A percentile compares a stretch with the other conserved stretches of the same genome.
These are phyloP conservation scores for Trichoderma koningiopsis DNA, from an alignment of 2,329 filamentous ascomycete species.

Conservation along the genomic window DNA sequence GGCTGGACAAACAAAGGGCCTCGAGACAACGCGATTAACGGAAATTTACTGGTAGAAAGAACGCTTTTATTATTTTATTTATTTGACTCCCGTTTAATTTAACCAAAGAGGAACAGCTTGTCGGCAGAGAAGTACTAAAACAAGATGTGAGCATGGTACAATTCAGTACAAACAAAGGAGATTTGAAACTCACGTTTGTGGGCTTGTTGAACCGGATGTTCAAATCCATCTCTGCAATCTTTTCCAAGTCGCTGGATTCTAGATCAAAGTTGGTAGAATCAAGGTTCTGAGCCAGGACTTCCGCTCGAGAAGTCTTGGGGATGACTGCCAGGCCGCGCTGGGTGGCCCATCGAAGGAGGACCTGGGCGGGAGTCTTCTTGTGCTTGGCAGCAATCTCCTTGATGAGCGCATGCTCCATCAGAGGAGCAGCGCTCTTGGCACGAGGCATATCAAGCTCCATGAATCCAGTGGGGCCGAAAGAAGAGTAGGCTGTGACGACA, in stretches of 20 bases:
- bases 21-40: not conserved
- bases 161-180: not conserved
- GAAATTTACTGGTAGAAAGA: not conserved
- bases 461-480: slow-evolving; percentile 79
- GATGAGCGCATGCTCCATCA: slow-evolving; percentile 71
- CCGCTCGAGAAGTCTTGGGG: slow-evolving; percentile 67
- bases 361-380: slow-evolving; percentile 73
- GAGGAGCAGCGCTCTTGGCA: slow-evolving; percentile 60
- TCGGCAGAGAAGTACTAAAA: slow-evolving; percentile 57
- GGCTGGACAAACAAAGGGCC: not conserved
- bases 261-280: slow-evolving; percentile 68
- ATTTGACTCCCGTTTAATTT: slow-evolving; percentile 32
- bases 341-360: slow-evolving; percentile 84
- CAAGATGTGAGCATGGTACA: slow-evolving; percentile 1
- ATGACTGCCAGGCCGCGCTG: slow-evolving; percentile 81
- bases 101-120: slow-evolving; percentile 60
- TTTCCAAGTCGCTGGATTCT: slow-evolving; percentile 64
- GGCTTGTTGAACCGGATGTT: slow-evolving; percentile 78
- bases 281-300: slow-evolving; percentile 65
- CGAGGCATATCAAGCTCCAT: slow-evolving; percentile 71
- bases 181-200: slow-evolving; percentile 57
- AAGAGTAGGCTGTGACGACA: slow-evolving; percentile 79
- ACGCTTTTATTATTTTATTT: not conserved
- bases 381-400: slow-evolving; percentile 68
- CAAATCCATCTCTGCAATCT: slow-evolving; percentile 66